Evolutionary conservation across 805 yeast genomes (phyloP).

Genomic region (Candida stauntonica): DNA sequence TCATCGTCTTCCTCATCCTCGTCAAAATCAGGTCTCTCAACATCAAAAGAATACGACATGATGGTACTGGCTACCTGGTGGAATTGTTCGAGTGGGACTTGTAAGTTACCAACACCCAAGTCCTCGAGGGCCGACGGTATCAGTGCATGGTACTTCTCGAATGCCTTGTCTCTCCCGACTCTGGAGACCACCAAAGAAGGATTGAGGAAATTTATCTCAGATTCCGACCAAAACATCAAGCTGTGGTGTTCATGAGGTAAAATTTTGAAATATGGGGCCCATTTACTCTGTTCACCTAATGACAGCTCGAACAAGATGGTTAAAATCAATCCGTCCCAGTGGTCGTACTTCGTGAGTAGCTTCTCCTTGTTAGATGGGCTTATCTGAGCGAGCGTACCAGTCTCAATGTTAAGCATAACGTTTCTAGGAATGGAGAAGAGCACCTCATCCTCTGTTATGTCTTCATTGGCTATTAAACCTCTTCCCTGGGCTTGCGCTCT

Average conservation of each 20-base stretch:
- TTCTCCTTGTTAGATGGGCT: constrained; percentile 30
- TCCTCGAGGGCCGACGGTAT: constrained; percentile 37
- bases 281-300: constrained; percentile 43
- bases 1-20: constrained; percentile 37
- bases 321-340: constrained; percentile 78
- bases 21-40: constrained; percentile 38
- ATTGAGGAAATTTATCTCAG: constrained; percentile 48
- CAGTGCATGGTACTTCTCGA: constrained; percentile 48
- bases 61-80: constrained; percentile 73
- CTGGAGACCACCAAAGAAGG: constrained; percentile 72
- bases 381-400: constrained; percentile 40
- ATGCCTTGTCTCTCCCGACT: constrained; percentile 68
- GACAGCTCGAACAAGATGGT: constrained; percentile 59
- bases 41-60: constrained; percentile 90
- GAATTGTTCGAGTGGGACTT: constrained; percentile 52
- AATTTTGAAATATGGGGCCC: constrained; percentile 69
- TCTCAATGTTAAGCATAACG: constrained; percentile 54
- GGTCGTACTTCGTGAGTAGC: constrained; percentile 41
- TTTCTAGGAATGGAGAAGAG: constrained; percentile 67
- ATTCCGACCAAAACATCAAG: constrained; percentile 74
- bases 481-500: constrained; percentile 65
- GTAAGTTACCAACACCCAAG: constrained; percentile 34
- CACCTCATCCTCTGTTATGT: constrained; percentile 56
- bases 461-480: constrained; percentile 62
- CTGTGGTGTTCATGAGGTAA: constrained; percentile 63